A percentile compares a stretch with the other conserved stretches of the same genome.
These are phyloP conservation scores for Rubus idaeus DNA, from an alignment of 306 rosid species.

Conservation along the genomic window DNA sequence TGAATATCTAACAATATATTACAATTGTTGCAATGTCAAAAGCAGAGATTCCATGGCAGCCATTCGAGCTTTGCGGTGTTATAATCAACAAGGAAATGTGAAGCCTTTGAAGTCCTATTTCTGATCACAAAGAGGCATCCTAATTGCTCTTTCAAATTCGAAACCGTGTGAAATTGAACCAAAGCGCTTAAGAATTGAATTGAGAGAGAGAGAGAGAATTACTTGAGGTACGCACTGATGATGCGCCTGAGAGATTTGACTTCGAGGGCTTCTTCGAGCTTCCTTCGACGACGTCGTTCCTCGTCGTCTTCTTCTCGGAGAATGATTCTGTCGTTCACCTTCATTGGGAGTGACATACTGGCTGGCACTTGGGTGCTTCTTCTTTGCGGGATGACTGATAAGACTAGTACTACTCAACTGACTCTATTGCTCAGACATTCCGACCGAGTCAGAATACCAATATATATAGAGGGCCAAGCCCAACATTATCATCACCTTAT, in stretches of 20 bases:
- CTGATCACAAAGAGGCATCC: not conserved
- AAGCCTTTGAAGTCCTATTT: not conserved
- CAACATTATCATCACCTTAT: not conserved
- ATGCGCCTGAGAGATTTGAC: constrained; percentile 87
- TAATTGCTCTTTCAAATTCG: not conserved
- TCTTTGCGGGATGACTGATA: not conserved
- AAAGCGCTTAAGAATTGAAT: not conserved
- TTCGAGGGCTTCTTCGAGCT: constrained; percentile 91
- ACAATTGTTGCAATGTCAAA: not conserved
- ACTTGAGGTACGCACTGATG: constrained; percentile 91
- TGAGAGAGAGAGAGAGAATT: constrained; percentile 11
- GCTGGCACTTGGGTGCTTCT: not conserved
- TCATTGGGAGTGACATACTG: not conserved
- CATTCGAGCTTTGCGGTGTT: not conserved
- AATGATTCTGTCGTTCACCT: constrained; percentile 1
- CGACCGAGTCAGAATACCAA: not conserved
- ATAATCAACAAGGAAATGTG: not conserved
- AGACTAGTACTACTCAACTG: no score
- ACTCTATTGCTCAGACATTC: no score
- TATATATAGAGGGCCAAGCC: not conserved
- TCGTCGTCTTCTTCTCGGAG: constrained; percentile 25
- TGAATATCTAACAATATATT: not conserved
- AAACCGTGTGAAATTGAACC: not conserved
- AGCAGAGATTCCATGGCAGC: not conserved
- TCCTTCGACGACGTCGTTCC: constrained; percentile 56